Conservation (phyloP, 176 grass and related monocot species). For the Paspalum notatum region DNA sequence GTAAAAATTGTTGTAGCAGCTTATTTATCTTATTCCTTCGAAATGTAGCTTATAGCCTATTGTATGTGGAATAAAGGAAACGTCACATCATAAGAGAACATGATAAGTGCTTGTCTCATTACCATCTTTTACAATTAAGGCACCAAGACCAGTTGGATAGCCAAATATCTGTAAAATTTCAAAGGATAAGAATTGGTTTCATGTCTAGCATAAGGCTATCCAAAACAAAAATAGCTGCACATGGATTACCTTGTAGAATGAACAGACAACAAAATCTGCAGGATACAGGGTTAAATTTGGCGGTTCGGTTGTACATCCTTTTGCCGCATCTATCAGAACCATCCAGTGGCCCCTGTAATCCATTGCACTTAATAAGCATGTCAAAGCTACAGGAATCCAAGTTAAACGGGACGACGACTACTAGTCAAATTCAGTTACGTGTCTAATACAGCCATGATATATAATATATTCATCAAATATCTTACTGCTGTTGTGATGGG, state of each 20-base stretch:
- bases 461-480: slow-evolving; percentile 33
- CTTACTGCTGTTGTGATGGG: slow-evolving; percentile 61
- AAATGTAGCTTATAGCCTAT: slow-evolving; percentile 17
- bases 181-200: slow-evolving; percentile 41
- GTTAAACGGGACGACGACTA: neutral
- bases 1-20: neutral
- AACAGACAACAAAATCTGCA: slow-evolving; percentile 96
- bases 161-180: slow-evolving; percentile 86
- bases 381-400: slow-evolving; percentile 9
- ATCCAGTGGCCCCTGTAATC: slow-evolving; percentile 66
- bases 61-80: slow-evolving; percentile 6
- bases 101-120: slow-evolving; percentile 34
- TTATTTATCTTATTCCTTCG: slow-evolving; percentile 19
- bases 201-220: slow-evolving; percentile 20
- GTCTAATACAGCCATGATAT: neutral
- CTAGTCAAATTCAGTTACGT: neutral
- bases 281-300: slow-evolving; percentile 68
- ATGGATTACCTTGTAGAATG: slow-evolving; percentile 91
- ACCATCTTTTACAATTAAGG: slow-evolving; percentile 90
- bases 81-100: slow-evolving; percentile 25
- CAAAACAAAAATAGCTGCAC: slow-evolving; percentile 20
- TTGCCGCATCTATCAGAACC: slow-evolving; percentile 97
- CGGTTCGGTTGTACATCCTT: slow-evolving; percentile 93
- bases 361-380: slow-evolving; percentile 36
- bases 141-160: slow-evolving; percentile 96